phyloP scores from a whole-genome alignment of 129 eudicot genomes.

The Pseudognaphalium luteoalbum region DNA sequence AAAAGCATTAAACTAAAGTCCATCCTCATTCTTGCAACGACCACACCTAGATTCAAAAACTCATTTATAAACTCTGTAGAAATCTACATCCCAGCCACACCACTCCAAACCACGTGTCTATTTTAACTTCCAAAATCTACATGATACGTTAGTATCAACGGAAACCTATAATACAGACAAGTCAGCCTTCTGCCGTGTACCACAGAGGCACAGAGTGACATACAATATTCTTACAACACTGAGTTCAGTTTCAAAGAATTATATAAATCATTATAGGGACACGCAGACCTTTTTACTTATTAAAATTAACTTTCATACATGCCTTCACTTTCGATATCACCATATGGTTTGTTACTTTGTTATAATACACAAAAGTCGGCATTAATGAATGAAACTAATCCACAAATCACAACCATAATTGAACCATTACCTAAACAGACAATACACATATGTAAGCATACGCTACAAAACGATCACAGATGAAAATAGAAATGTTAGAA shows the following conservation, averaged over 20 bases:
- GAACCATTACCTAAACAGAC: neutral
- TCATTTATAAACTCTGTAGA: neutral
- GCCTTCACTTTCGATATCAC: neutral
- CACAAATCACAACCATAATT: neutral
- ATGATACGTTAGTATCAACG: no score
- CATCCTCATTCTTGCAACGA: no score
- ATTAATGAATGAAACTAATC: no score
- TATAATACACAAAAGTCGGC: neutral
- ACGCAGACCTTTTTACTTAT: neutral
- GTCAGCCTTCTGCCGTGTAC: no score
- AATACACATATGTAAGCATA: neutral
- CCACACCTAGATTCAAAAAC: neutral
- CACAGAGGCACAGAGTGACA: no score
- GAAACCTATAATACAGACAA: no score
- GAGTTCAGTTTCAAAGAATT: no score
- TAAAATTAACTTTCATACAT: neutral
- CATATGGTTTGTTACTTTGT: neutral
- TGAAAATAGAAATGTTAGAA: neutral
- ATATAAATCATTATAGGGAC: neutral
- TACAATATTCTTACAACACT: no score
- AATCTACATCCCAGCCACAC: neutral
- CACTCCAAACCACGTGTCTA: neutral
- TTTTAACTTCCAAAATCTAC: no score
- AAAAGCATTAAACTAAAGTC: no score
- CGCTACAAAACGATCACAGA: neutral